These are phyloP conservation scores for Westerdykella ornata DNA, from an alignment of 2,329 filamentous ascomycete species.

Conservation along the genomic window DNA sequence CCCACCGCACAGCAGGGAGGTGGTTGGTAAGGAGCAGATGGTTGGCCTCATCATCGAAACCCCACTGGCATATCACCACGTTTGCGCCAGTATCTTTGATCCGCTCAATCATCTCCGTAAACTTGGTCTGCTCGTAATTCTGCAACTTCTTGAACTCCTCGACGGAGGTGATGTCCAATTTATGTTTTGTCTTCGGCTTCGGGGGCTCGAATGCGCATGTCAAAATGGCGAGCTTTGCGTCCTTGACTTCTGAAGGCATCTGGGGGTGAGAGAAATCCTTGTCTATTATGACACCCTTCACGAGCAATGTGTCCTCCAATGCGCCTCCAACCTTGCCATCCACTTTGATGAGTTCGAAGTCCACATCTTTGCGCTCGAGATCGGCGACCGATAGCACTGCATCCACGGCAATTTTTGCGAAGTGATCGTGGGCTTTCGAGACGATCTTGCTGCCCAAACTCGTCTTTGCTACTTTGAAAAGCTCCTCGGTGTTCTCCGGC, in stretches of 20 bases:
- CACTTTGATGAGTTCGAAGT: slow-evolving; percentile 99
- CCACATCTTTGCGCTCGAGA: slow-evolving; percentile 90
- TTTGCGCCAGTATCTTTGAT: slow-evolving; percentile 98
- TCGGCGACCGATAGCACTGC: slow-evolving; percentile 95
- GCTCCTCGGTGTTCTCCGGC: slow-evolving; percentile 70
- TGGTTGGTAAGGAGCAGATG: slow-evolving; percentile 94
- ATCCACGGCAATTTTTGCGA: slow-evolving; percentile 93
- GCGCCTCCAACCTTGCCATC: slow-evolving; percentile 95
- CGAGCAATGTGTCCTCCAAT: slow-evolving; percentile 86
- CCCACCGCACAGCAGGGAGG: slow-evolving; percentile 93
- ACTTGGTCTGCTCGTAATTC: slow-evolving; percentile 91
- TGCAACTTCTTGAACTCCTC: slow-evolving; percentile 99
- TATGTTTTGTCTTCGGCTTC: slow-evolving; percentile 99
- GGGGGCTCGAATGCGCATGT: slow-evolving; percentile 98
- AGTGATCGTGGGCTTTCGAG: slow-evolving; percentile 97
- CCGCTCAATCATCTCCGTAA: slow-evolving; percentile 96
- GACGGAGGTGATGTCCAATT: slow-evolving; percentile 92
- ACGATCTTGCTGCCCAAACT: slow-evolving; percentile 98
- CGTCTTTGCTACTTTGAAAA: slow-evolving; percentile 91
- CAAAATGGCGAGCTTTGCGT: slow-evolving; percentile 95
- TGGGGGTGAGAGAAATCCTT: slow-evolving; percentile 99
- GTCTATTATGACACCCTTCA: slow-evolving; percentile 97
- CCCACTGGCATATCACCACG: slow-evolving; percentile 98
- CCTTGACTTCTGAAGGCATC: slow-evolving; percentile 91
- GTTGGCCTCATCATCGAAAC: slow-evolving; percentile 98